Evolutionary conservation across 176 grass and related monocot species (phyloP).

Genomic region (Rhynchospora breviuscula): DNA sequence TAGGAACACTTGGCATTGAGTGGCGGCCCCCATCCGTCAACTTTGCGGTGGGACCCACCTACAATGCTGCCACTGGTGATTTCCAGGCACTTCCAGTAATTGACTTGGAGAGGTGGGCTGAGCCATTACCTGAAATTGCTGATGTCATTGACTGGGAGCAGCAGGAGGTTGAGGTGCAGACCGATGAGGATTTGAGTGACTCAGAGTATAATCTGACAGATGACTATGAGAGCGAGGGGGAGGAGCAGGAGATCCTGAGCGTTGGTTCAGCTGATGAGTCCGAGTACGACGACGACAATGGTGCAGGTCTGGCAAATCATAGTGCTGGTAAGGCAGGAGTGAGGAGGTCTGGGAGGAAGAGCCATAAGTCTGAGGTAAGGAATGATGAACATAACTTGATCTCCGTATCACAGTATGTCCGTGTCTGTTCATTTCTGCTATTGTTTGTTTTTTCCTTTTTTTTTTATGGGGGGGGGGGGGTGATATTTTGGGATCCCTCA

Average conservation of each 20-base stretch:
- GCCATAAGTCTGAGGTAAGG: slow-evolving; percentile 62
- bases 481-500: not conserved
- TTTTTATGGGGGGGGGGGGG: not conserved
- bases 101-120: slow-evolving; percentile 75
- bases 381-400: not conserved
- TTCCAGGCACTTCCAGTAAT: slow-evolving; percentile 82
- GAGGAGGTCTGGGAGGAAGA: slow-evolving; percentile 79
- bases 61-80: slow-evolving; percentile 84
- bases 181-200: slow-evolving; percentile 73
- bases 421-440: not conserved
- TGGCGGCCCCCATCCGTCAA: slow-evolving; percentile 80
- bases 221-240: slow-evolving; percentile 65
- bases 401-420: not conserved
- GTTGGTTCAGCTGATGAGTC: slow-evolving; percentile 51
- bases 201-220: slow-evolving; percentile 91
- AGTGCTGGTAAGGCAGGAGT: slow-evolving; percentile 33
- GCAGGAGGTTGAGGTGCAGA: slow-evolving; percentile 65
- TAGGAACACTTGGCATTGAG: slow-evolving; percentile 80
- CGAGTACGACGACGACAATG: slow-evolving; percentile 51
- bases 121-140: slow-evolving; percentile 77
- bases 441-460: no score
- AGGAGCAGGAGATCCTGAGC: slow-evolving; percentile 54
- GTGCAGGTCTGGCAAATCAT: slow-evolving; percentile 22
- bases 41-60: slow-evolving; percentile 87
- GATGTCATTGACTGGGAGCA: slow-evolving; percentile 79